Percentiles rank a stretch among this genome's conserved stretches.
These are phyloP conservation scores for Coemansia sp. DNA, from an alignment of 192 early-diverging fungal species.

Conservation along the genomic window DNA sequence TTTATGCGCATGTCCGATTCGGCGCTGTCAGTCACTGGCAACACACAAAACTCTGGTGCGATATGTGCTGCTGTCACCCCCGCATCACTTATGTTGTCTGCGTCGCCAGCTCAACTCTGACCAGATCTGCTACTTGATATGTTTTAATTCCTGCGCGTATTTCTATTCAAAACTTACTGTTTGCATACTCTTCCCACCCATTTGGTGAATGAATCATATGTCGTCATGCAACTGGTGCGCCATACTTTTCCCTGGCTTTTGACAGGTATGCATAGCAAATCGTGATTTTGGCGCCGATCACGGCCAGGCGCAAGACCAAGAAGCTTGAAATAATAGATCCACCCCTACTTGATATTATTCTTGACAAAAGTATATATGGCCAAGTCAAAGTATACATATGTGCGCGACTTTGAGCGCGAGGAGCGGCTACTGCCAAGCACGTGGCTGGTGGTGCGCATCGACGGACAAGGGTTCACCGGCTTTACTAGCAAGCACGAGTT, in stretches of 20 bases:
- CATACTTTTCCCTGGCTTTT: neutral
- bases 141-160: neutral
- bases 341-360: neutral
- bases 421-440: conserved; percentile 79
- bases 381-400: conserved; percentile 93
- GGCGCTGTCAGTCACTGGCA: conserved; percentile 7
- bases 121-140: no score
- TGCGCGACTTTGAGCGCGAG: conserved; percentile 82
- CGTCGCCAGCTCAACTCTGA: neutral
- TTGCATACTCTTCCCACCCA: neutral
- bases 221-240: neutral
- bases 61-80: neutral
- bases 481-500: conserved; percentile 80
- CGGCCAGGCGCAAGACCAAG: neutral
- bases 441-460: conserved; percentile 89
- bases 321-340: neutral
- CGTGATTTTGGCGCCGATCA: neutral
- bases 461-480: conserved; percentile 87
- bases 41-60: neutral
- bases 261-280: neutral
- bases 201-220: neutral
- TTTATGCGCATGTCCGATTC: conserved; percentile 52
- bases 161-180: neutral
- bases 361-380: conserved; percentile 62
- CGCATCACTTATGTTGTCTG: neutral